Evolutionary conservation across 495 filamentous ascomycete species (phyloP), one percentile per base, ranked within the genome.

Genomic region (Penicillium pulvis): DNA sequence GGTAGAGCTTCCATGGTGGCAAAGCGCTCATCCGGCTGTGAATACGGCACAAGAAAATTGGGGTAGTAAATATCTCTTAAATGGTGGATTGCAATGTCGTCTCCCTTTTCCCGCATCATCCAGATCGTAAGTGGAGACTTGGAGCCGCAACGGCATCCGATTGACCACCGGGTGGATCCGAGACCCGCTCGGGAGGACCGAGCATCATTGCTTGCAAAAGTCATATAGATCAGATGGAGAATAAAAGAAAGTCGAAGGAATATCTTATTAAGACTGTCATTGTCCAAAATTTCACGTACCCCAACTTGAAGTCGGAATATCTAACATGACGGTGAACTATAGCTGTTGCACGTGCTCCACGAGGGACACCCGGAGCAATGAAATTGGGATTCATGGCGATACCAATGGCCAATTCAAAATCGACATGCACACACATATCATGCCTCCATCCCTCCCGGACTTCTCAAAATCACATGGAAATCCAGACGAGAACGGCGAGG

Each of bases 361-460:
- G 45, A 35, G 23, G 14, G 17, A 19, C 9, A 11, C n/a, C 14
- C 7, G 39, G 30, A 44, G 41, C 26, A 33, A 30, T 16, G n/a
- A 19, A 39, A 47, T 39, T 35, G 30, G 17, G 23, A 7, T 28
- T 28, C 28, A 7, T 4, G 28, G 28, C 20, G 20, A 23, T 28
- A 7, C 28, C 4, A 28, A 60, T 59, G 53, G 23, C 44, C 47
- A 52, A n/a, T 58, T 66, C 8, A 56, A 57, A 35, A 66, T 66
- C 47, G 63, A 66, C 56, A 55, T 66, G 50, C 63, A 66, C 41
- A 66, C 63, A 2, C 63, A 66, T 36, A 66, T 66, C 39, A 66
- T 66, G 63, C 63, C 63, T 8, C 60, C 63, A 16, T 53, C 53
- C n/a, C 43, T 66, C 12, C 63, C 63, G 0, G 60, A 66, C 45